Evolutionary conservation across 1,139 yeast genomes (phyloP), one percentile per base, ranked within the genome.

Genomic region (Suhomyces wounanorum): DNA sequence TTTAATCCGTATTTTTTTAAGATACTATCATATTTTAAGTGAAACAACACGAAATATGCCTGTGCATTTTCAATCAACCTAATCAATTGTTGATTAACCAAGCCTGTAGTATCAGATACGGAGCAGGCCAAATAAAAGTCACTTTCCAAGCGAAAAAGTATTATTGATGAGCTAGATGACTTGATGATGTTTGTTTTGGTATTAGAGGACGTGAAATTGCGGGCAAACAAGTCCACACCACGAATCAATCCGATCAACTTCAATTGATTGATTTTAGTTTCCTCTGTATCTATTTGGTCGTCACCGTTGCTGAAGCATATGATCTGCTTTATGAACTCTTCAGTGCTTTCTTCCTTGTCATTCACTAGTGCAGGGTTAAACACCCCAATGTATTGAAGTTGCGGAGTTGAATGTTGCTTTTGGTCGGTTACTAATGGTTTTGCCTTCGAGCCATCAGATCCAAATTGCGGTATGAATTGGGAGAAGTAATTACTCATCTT

Each of bases 221-320:
- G 52, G 3, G 64, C 64, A 50, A 73, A 64, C 10, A 70, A 68
- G 42, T 63, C 66, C 3, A 75, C 64, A 0, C 80, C 81, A 50
- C 75, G 67, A 8, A 75, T 61, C 18, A 75, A 58, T 0, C 80
- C 80, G 14, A 75, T 56, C 5, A 70, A 55, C 44, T 69, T 63
- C 39, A 74, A 51, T 50, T 72, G 71, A 42, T 70, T 70, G 13
- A 59, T 57, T 44, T 54, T 52, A 8, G 42, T 16, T 26, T 33
- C 46, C n/a, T 25, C 35, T 7, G 11, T 8, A 14, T 42, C 49
- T 1, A 8, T 51, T n/a, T 53, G 54, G 3, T 43, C 56, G n/a
- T 52, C 40, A 41, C 55, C 39, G 2, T 65, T 54, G n/a, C 65
- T 55, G 51, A 70, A 72, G 44, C 70, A 65, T 9, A 72, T 45